Evolutionary conservation across 306 rosid species (phyloP).

Genomic region (Vigna hirtella): DNA sequence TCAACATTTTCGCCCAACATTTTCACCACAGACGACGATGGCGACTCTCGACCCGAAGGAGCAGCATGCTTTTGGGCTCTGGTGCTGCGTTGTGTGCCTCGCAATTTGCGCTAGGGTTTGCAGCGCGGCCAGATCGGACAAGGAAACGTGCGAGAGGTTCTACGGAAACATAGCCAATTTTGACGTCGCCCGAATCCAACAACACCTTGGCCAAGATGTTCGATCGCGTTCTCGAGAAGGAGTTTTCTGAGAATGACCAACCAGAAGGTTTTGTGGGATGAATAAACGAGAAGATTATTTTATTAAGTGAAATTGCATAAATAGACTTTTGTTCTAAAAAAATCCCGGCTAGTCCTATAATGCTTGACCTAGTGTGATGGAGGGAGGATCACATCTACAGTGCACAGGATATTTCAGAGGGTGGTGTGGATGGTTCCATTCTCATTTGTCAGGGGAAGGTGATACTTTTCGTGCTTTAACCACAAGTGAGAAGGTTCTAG

Average conservation of each 20-base stretch:
- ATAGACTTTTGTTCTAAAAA: neutral
- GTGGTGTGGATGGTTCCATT: neutral
- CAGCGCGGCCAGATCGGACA: constrained; percentile 74
- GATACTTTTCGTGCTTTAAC: neutral
- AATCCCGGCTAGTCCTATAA: neutral
- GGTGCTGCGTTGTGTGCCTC: constrained; percentile 51
- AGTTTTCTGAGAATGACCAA: constrained; percentile 94
- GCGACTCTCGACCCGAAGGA: constrained; percentile 43
- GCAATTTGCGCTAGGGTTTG: constrained; percentile 60
- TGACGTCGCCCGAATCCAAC: constrained; percentile 67
- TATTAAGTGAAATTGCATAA: neutral
- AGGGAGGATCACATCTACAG: neutral
- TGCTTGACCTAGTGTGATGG: neutral
- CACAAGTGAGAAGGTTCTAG: neutral
- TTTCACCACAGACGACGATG: constrained; percentile 47
- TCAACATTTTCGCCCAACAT: too few relatives aligned
- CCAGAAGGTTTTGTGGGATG: constrained; percentile 70
- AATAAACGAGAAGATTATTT: neutral
- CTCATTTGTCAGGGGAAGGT: neutral
- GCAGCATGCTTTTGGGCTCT: constrained; percentile 59
- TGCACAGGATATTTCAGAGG: neutral
- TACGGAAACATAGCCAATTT: constrained; percentile 79
- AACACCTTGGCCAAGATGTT: constrained; percentile 93
- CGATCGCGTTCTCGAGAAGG: constrained; percentile 98
- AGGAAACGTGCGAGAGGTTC: constrained; percentile 88